Base-by-base conservation (phyloP, 2,329 filamentous ascomycete genomes). In the Alternaria conjuncta region DNA sequence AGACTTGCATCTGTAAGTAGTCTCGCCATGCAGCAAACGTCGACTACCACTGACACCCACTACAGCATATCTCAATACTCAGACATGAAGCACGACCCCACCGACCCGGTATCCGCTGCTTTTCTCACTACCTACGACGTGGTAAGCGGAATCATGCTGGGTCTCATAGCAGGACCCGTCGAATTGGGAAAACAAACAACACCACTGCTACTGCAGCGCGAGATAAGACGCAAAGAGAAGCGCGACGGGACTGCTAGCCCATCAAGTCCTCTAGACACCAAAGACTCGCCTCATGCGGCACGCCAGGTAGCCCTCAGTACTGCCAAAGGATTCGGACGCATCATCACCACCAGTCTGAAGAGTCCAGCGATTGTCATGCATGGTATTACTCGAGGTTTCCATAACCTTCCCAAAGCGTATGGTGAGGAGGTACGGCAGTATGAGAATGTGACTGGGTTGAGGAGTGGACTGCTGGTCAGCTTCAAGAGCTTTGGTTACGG, bases 371-470 rank as follows among this genome's bases (percentile, higher is more conserved):
- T 95, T 72, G 90, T 97, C 64, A 92, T 91, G 55, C 81, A 97
- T 47, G 91, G 91, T 0, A 79, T 97, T 32, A 91, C 93, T 1
- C 90, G 90, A 77, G 94, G 93, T 0, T 96, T 97, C 76, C 91
- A 94, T 73, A 97, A 97, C 72, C 89, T 91, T 9, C 94, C 94
- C 0, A 89, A 88, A 68, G 82, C 96, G 1, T 97, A 97, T 75
- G 91, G 93, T 36, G 94, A 97, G 72, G 87, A 92, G 3, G 88
- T 97, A 1, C 86, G 92, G 6, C 89, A 90, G 9, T 82, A 86
- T 2, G 90, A 92, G 62, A 92, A 92, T 68, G 90, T 97, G 5
- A 93, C 91, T 0, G 90, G 89, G 50, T 81, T 97, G 53, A 84
- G 86, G 47, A 92, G 89, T 65, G 94, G 94, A 0, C 79, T 97